Percentiles rank a stretch among this genome's conserved stretches.
These are phyloP conservation scores for Pestalotiopsis sp. DNA, from an alignment of 2,329 filamentous ascomycete genomes.

Conservation along the genomic window DNA sequence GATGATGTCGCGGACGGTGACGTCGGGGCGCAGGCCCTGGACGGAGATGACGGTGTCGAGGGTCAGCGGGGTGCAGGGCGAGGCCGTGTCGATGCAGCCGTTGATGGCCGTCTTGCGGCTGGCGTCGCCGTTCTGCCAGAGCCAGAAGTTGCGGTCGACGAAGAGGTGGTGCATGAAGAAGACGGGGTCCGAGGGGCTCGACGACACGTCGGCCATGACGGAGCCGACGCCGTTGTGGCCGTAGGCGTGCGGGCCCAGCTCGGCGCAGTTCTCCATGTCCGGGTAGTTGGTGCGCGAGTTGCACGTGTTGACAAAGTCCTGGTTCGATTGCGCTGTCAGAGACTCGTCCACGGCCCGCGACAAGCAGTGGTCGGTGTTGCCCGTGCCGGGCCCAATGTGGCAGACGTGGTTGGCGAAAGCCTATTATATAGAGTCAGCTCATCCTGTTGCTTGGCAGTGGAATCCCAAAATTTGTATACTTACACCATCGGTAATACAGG, in stretches of 20 bases:
- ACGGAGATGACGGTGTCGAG: slow-evolving; percentile 13
- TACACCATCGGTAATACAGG: slow-evolving; percentile 29
- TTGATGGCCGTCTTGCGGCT: slow-evolving; percentile 8
- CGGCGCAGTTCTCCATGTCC: slow-evolving; percentile 18
- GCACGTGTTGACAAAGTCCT: slow-evolving; percentile 18
- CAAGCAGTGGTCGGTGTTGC: slow-evolving; percentile 28
- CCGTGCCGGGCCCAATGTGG: slow-evolving; percentile 18
- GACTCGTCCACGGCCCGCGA: slow-evolving; percentile 33
- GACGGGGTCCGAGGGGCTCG: slow-evolving; percentile 32
- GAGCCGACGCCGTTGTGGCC: slow-evolving; percentile 36
- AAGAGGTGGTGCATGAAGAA: slow-evolving; percentile 38
- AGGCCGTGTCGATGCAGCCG: slow-evolving; percentile 18
- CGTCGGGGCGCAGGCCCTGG: slow-evolving; percentile 11
- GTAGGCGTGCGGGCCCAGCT: slow-evolving; percentile 28
- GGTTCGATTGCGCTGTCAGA: slow-evolving; percentile 15
- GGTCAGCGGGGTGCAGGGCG: slow-evolving; percentile 22
- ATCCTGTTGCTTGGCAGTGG: neutral
- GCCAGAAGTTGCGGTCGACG: slow-evolving; percentile 17
- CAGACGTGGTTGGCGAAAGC: slow-evolving; percentile 24
- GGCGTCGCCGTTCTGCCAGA: slow-evolving; percentile 15
- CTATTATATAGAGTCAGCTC: slow-evolving; percentile 10
- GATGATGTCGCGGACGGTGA: slow-evolving; percentile 14
- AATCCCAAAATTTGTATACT: slow-evolving; percentile 9
- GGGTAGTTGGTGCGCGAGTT: slow-evolving; percentile 11
- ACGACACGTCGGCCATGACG: slow-evolving; percentile 34